Base-by-base conservation (phyloP, 1,284 basidiomycete genomes). In the Naganishia sp. region DNA sequence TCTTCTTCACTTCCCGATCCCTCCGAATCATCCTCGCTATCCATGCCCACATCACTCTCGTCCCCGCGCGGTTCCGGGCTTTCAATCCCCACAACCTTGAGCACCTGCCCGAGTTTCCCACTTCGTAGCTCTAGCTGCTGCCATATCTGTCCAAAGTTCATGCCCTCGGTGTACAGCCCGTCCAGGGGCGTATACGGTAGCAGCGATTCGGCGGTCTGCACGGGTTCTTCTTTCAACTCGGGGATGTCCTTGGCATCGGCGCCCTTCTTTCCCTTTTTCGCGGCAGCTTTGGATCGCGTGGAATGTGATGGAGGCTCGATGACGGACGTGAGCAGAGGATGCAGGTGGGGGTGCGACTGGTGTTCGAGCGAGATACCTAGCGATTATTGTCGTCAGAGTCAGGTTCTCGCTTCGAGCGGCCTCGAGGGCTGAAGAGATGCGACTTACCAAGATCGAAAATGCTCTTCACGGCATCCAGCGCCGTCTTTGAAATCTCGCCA, bases 101-200 rank as follows among this genome's bases (percentile, higher is more conserved):
- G 68, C 7, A 78, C 75, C 28, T 70, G 72, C 36, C 72, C 73
- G 11, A 81, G 71, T 31, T 75, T 85, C 70, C 86, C 84, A 31
- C 87, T 81, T 55, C 90, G 83, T 55, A 95, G 81, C 75, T 96
- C 94, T 60, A 95, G 78, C 79, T 96, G 95, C 55, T 88, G 87
- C 95, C 95, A 99, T 31, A 98, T 82, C 78, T 96, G 94, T 66
- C 92, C 90, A 25, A 86, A 84, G 71, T 88, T 87, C 86, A 96
- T 88, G n/a, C 85, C 88, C n/a, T 92, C 86, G 13, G 87, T 83
- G 68, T 88, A 89, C 23, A 98, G 84, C 59, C 85, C 85, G 2
- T 85, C 80, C 3, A 97, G 80, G 4, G 92, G 92, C 0, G 94
- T 95, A 55, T 83, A 82, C 50, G 84, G 80, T 56, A 91, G 83